Conservation (phyloP, 2,329 filamentous ascomycete species). For the Fusarium incarnatum region DNA sequence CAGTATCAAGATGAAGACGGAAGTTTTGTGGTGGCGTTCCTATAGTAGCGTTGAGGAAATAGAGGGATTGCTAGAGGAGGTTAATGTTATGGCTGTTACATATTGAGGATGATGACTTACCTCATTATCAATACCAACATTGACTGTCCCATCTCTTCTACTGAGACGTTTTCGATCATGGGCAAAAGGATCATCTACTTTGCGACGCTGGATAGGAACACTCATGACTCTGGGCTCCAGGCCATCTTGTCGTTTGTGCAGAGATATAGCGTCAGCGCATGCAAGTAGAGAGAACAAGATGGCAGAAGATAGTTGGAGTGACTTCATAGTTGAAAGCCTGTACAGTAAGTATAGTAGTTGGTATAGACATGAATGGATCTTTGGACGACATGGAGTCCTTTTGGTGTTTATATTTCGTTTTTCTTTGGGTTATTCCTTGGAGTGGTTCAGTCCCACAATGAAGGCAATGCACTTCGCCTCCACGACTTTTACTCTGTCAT, state of each 20-base stretch:
- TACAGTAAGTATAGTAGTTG: neutral
- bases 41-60: slow-evolving; percentile 71
- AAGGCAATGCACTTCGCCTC: neutral
- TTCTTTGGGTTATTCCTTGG: neutral
- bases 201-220: slow-evolving; percentile 56
- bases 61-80: slow-evolving; percentile 65
- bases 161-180: slow-evolving; percentile 58
- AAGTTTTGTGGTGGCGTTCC: slow-evolving; percentile 71
- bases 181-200: slow-evolving; percentile 55
- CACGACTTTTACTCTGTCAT: slow-evolving; percentile 8
- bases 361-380: neutral
- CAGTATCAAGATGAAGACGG: slow-evolving; percentile 73
- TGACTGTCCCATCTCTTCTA: slow-evolving; percentile 57
- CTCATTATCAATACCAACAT: slow-evolving; percentile 66
- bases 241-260: slow-evolving; percentile 49
- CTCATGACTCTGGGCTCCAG: slow-evolving; percentile 58
- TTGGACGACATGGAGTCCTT: neutral
- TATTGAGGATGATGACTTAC: slow-evolving; percentile 51
- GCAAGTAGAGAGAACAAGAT: slow-evolving; percentile 43
- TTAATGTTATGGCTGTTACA: neutral
- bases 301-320: slow-evolving; percentile 44
- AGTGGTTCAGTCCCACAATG: neutral
- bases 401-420: slow-evolving; percentile 1
- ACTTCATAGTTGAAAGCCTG: slow-evolving; percentile 52
- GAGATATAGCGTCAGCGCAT: slow-evolving; percentile 43